A percentile compares a stretch with the other conserved stretches of the same genome.
Conservation (phyloP, 208 protist species). For the Wallacemonas sp. region DNA sequence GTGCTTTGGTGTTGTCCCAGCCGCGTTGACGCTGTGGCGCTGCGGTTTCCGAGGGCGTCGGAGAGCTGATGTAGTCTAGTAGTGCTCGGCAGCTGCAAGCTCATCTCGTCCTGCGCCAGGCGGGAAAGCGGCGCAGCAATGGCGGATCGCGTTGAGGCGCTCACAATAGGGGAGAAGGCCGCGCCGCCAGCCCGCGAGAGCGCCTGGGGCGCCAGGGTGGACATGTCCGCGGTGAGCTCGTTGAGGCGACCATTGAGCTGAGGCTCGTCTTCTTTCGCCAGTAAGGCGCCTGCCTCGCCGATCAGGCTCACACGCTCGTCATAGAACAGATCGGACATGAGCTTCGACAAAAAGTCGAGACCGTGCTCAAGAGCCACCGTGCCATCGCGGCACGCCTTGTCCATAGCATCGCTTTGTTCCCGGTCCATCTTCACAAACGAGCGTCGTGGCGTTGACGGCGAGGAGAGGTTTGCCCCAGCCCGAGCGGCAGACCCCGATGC, state of each 20-base stretch:
- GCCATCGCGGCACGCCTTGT: conserved; percentile 10
- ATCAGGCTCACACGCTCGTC: conserved; percentile 13
- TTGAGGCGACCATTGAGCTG: background rate
- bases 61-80: conserved; percentile 2
- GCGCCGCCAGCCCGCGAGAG: conserved; percentile 5
- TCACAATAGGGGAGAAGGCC: conserved; percentile 9
- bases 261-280: background rate
- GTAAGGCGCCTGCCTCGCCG: background rate
- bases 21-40: too few species aligned
- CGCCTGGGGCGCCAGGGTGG: too few species aligned
- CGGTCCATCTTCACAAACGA: background rate
- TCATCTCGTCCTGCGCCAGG: conserved; percentile 1
- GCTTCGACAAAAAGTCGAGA: background rate
- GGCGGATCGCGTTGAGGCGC: background rate
- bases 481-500: background rate
- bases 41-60: background rate
- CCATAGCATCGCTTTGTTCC: conserved; percentile 12
- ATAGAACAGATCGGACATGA: conserved; percentile 5
- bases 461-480: background rate
- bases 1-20: too few species aligned
- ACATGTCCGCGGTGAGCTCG: background rate
- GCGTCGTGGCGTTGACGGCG: conserved; percentile 6
- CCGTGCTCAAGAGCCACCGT: background rate
- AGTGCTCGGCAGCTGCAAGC: background rate
- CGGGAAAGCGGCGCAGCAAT: background rate